Base-by-base conservation (phyloP, 345 rosid genomes). In the Alliaria petiolata region DNA sequence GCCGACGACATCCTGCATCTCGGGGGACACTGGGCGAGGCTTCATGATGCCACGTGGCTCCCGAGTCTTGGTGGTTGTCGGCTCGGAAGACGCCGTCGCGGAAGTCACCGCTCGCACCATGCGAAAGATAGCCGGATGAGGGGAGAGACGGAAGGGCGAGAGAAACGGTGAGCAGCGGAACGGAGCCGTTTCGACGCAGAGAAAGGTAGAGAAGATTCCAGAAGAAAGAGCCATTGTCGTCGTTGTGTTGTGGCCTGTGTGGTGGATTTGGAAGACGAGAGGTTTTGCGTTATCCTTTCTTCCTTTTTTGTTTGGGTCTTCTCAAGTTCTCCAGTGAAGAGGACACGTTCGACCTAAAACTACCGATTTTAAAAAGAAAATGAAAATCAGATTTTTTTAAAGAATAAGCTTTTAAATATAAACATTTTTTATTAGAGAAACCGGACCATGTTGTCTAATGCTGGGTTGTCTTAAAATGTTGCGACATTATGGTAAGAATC, bases 1-100 rank as follows among this genome's bases (percentile, higher is more conserved):
- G 7, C 98, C 99, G 2, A 91, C 93, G 2, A 91, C 36, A 30
- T 87, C 96, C 47, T 88, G 86, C 97, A 95, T 89, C 81, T 88
- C 97, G 2, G 89, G 92, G 13, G 97, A 77, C 26, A 91, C 96
- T 9, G 69, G 97, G 28, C 89, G 90, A 2, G 97, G 99, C 76
- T 72, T 87, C 96, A 68, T 88, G 72, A 91, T 86, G 9, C 99
- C 99, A 13, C 95, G 91, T 5, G 87, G 95, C 69, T 79, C 79
- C 13, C 87, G 79, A 0, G 40, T 31, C 77, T 81, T 74, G 14
- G 86, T 88, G 2, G 85, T 47, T 42, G 82, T 72, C 16, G 87
- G 79, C 74, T 84, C 76, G 8, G 79, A 76, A 5, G 97, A 72
- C 28, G 89, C 73, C 62, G 87, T 78, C 53, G 96, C 86, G 28